These are phyloP conservation scores for Saraca asoca DNA, from an alignment of 331 rosid genomes.

Conservation along the genomic window DNA sequence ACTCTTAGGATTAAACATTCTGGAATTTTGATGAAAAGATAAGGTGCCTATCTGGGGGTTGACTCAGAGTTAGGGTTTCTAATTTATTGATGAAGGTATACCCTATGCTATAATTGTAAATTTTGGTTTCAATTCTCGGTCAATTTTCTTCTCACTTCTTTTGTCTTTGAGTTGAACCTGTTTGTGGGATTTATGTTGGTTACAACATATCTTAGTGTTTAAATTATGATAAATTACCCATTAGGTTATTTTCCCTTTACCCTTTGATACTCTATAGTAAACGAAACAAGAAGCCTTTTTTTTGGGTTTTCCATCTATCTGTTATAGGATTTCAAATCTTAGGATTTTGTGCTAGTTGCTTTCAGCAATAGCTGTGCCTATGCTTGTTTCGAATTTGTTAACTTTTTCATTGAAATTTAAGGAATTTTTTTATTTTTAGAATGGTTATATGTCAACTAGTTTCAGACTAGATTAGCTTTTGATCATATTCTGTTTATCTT, in stretches of 20 bases:
- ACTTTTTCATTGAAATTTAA: slow-evolving; percentile 20
- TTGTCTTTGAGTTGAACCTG: slow-evolving; percentile 26
- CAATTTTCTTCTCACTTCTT: background rate
- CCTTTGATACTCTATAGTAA: slow-evolving; percentile 12
- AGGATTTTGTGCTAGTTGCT: slow-evolving; percentile 50
- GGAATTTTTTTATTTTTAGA: background rate
- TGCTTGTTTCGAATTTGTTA: background rate
- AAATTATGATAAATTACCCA: slow-evolving; percentile 28
- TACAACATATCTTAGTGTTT: slow-evolving; percentile 20
- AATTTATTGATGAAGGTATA: slow-evolving; percentile 48
- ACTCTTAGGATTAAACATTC: slow-evolving; percentile 30
- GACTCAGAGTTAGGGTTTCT: slow-evolving; percentile 71
- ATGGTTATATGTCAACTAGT: background rate
- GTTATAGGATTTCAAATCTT: slow-evolving; percentile 28
- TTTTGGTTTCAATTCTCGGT: slow-evolving; percentile 13
- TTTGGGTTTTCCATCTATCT: slow-evolving; percentile 26
- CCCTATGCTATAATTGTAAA: slow-evolving; percentile 4
- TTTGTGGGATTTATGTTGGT: slow-evolving; percentile 32
- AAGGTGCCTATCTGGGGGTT: slow-evolving; percentile 27
- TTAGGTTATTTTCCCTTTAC: slow-evolving; percentile 29
- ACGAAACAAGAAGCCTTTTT: background rate
- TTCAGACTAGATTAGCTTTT: background rate
- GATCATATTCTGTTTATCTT: background rate
- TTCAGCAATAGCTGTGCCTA: slow-evolving; percentile 19
- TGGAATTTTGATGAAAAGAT: slow-evolving; percentile 21